Evolutionary conservation across 257 asterid genomes (phyloP).

Genomic region (Mentha longifolia): DNA sequence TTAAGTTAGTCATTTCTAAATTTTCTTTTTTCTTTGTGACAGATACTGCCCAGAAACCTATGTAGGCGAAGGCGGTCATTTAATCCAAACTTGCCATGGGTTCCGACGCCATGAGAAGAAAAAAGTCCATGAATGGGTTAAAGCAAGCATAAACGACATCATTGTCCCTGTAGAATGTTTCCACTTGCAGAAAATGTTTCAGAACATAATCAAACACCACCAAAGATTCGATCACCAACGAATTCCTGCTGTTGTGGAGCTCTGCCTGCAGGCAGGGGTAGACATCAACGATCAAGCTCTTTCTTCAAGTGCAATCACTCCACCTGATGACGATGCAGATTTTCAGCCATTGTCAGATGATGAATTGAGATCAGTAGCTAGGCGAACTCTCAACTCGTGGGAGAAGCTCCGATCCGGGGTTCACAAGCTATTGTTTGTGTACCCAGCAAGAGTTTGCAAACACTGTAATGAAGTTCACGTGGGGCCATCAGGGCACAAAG

Average conservation of each 20-base stretch:
- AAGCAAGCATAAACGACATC: slow-evolving; percentile 56
- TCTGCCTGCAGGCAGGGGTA: slow-evolving; percentile 89
- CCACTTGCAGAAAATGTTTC: slow-evolving; percentile 74
- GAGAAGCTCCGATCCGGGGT: slow-evolving; percentile 77
- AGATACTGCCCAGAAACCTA: slow-evolving; percentile 87
- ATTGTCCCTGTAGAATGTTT: slow-evolving; percentile 76
- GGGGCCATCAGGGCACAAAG: slow-evolving; percentile 89
- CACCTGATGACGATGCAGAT: too few relatives aligned
- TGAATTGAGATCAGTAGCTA: slow-evolving; percentile 55
- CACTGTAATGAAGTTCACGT: slow-evolving; percentile 87
- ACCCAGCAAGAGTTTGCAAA: slow-evolving; percentile 82
- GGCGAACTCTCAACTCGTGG: slow-evolving; percentile 73
- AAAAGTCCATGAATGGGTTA: slow-evolving; percentile 70
- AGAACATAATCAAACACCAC: slow-evolving; percentile 59
- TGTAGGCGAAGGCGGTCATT: slow-evolving; percentile 80
- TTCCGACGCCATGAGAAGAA: slow-evolving; percentile 59
- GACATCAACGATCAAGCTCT: slow-evolving; percentile 37
- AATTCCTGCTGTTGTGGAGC: slow-evolving; percentile 78
- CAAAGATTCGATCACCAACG: slow-evolving; percentile 84
- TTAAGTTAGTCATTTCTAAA: neutral
- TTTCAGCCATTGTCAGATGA: slow-evolving; percentile 42
- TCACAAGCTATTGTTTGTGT: slow-evolving; percentile 67
- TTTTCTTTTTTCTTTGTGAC: slow-evolving; percentile 27
- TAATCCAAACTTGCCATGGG: slow-evolving; percentile 78
- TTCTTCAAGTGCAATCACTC: neutral